A percentile compares a stretch with the other conserved stretches of the same genome.
Evolutionary conservation across 164 flowering plant genomes (phyloP).

Genomic region (Berberis thunbergii): DNA sequence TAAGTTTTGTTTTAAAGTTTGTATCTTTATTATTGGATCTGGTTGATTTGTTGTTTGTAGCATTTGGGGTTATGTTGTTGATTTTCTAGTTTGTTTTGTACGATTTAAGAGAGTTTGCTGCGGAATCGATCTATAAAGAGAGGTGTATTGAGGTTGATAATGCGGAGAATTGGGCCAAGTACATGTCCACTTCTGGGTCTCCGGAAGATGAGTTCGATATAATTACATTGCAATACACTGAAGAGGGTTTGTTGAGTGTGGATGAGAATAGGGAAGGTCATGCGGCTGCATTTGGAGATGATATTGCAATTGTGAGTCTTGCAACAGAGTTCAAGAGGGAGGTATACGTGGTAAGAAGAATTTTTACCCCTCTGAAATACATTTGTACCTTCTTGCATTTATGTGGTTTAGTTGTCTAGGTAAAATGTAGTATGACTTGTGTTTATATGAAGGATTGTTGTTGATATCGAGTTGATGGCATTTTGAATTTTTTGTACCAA

Average conservation of each 20-base stretch:
- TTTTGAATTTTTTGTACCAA: no score
- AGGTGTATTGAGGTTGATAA: conserved; percentile 73
- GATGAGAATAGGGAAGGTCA: conserved; percentile 83
- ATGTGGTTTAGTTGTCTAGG: no score
- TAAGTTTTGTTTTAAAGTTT: conserved; percentile 9
- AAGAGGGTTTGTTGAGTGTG: conserved; percentile 78
- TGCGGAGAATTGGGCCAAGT: conserved; percentile 81
- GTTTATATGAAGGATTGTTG: no score
- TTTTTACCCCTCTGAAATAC: background rate
- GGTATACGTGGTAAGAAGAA: conserved; percentile 69
- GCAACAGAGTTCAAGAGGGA: conserved; percentile 92
- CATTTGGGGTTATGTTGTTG: background rate
- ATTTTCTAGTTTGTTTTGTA: background rate
- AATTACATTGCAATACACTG: conserved; percentile 81
- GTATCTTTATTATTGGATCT: background rate
- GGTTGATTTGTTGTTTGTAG: background rate
- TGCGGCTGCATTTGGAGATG: conserved; percentile 96
- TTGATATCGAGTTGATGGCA: no score
- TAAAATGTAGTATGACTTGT: no score
- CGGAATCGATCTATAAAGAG: conserved; percentile 86
- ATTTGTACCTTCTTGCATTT: no score
- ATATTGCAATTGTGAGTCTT: conserved; percentile 80
- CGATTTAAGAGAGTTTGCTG: conserved; percentile 65
- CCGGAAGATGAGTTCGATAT: conserved; percentile 76
- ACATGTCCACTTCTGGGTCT: conserved; percentile 85